Conservation (phyloP, 192 early-diverging fungal species). For the Lunasporangiospora selenospora region DNA sequence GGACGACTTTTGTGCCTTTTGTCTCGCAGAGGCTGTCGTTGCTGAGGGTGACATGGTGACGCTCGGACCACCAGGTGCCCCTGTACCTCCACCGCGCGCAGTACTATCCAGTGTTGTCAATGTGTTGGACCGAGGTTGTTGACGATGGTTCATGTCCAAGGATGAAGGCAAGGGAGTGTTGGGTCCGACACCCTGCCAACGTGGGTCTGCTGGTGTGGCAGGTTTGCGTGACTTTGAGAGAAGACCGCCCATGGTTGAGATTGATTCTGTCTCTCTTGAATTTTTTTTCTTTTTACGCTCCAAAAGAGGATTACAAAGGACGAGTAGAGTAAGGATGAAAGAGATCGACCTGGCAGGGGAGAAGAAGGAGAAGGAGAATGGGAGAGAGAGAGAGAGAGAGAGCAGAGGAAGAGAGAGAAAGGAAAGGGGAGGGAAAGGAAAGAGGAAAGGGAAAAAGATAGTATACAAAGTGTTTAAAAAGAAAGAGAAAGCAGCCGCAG, state of each 20-base stretch:
- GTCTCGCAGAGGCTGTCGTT: background rate
- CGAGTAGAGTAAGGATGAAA: background rate
- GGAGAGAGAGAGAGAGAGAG: background rate
- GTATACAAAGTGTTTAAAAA: background rate
- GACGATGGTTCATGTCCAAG: no score
- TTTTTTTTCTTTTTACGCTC: background rate
- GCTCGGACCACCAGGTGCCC: background rate
- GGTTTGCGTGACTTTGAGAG: constrained; percentile 33
- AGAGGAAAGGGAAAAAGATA: background rate
- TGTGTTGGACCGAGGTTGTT: constrained; percentile 21
- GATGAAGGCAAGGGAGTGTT: constrained; percentile 35
- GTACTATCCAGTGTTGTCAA: constrained; percentile 9
- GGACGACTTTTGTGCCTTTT: constrained; percentile 17
- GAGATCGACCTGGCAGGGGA: background rate
- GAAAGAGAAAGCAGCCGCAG: background rate
- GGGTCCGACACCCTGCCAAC: constrained; percentile 45
- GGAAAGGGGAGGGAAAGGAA: background rate
- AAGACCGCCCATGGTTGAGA: constrained; percentile 24
- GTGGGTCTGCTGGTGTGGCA: constrained; percentile 36
- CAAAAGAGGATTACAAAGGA: background rate
- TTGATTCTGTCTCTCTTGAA: no score
- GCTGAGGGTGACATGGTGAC: background rate
- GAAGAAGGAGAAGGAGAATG: background rate
- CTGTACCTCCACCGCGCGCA: no score
- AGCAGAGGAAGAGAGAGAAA: background rate